Evolutionary conservation across 805 yeast species (phyloP), one percentile per base, ranked within the genome.

Genomic region (Pachysolen tannophilus): DNA sequence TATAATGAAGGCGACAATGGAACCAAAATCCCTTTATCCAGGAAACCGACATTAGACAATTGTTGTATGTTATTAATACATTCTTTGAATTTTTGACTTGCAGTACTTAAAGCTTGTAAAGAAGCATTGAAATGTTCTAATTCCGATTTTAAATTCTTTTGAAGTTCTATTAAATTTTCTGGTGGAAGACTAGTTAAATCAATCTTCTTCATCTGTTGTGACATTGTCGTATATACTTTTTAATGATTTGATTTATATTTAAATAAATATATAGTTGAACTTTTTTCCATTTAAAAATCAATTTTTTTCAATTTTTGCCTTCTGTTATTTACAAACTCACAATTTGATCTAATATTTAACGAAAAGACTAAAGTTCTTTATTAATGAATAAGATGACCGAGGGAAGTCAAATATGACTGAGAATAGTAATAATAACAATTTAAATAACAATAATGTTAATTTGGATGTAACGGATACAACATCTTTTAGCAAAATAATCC

Each of bases 1-100:
- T 92, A 92, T 27, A 92, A 62, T 0, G 96, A 85, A 14, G 87
- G 69, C 0, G 97, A 85, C 41, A 94, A 67, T 5, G 98, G 98
- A 1, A 92, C 85, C 43, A 92, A 63, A 15, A 90, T 55, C 23
- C 74, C 71, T 33, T 56, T 56, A 25, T 61, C 61, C 10, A 13
- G 18, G 8, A 14, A 18, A 20, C 31, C 42, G 1, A 42, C 14
- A 3, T 24, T 8, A 11, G 44, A 45, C 40, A 83, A 66, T 26
- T 65, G 62, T 36, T 75, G 72, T 32, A 92, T 78, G 43, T 86
- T 81, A 27, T 65, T 65, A 13, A 78, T 69, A 56, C 97, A 90
- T 45, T 88, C 95, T 44, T 69, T 69, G 53, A 87, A 84, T 58
- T 84, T 88, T 33, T 69, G 59, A 50, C 80, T 83, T 3, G 97